Evolutionary conservation across 1,284 basidiomycete species (phyloP).

Genomic region (Pseudozyma sp.): DNA sequence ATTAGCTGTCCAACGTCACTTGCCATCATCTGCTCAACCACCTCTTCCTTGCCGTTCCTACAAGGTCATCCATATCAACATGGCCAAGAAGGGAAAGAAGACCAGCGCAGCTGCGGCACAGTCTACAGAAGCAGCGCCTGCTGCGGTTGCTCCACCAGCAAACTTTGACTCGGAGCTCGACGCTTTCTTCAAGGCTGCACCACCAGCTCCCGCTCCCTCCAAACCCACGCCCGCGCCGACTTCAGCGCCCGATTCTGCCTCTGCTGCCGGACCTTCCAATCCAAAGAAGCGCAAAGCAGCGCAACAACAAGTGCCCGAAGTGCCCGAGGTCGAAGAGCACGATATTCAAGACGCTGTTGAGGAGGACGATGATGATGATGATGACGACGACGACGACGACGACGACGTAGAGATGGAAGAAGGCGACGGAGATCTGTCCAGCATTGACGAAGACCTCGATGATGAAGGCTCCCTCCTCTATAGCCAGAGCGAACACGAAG

Average conservation of each 20-base stretch:
- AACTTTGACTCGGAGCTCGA: conserved; percentile 62
- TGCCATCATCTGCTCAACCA: not conserved
- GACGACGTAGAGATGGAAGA: conserved; percentile 42
- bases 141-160: conserved; percentile 6
- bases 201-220: conserved; percentile 19
- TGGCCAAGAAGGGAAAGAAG: conserved; percentile 34
- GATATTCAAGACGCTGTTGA: conserved; percentile 12
- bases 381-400: conserved; percentile 20
- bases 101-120: not conserved
- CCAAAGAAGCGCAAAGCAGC: conserved; percentile 40
- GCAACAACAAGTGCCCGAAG: conserved; percentile 9
- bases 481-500: conserved; percentile 31
- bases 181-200: conserved; percentile 57
- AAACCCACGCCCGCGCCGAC: not conserved
- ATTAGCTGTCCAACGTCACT: not conserved
- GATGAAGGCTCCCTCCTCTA: conserved; percentile 37
- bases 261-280: conserved; percentile 20
- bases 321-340: not conserved
- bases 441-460: conserved; percentile 32
- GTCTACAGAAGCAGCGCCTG: not conserved
- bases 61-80: conserved; percentile 15
- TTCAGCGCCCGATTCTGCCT: not conserved
- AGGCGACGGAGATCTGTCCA: conserved; percentile 45
- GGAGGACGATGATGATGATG: conserved; percentile 14
- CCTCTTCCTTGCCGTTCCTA: conserved; percentile 1